Percentiles rank a stretch among this genome's conserved stretches.
These are phyloP conservation scores for Penicillium bialowiezense DNA, from an alignment of 495 filamentous ascomycete species.

Conservation along the genomic window DNA sequence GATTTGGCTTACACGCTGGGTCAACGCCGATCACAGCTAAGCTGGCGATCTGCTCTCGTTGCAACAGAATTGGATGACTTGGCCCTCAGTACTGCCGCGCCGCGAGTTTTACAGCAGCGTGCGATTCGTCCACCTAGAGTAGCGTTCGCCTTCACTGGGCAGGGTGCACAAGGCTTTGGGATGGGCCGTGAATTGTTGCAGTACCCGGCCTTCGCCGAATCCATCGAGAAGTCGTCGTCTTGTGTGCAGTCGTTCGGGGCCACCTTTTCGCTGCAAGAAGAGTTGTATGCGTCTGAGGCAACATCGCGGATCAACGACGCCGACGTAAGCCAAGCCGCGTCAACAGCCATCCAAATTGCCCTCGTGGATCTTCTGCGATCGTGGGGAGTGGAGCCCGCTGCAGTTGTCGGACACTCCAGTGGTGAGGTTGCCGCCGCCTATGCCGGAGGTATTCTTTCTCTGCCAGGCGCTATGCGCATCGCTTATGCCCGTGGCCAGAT, in stretches of 20 bases:
- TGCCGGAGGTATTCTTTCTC: constrained; percentile 23
- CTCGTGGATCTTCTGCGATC: constrained; percentile 32
- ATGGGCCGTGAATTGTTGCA: constrained; percentile 32
- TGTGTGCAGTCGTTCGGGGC: constrained; percentile 17
- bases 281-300: constrained; percentile 4
- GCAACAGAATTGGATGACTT: too few species aligned
- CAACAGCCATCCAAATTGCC: constrained; percentile 36
- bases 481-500: constrained; percentile 36
- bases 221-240: constrained; percentile 14
- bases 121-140: not conserved
- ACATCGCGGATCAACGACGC: constrained; percentile 16
- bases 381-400: constrained; percentile 27
- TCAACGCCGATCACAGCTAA: constrained; percentile 8
- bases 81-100: too few species aligned
- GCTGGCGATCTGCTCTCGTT: constrained; percentile 3
- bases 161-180: constrained; percentile 40
- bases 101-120: too few species aligned
- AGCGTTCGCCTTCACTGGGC: constrained; percentile 35
- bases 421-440: constrained; percentile 44
- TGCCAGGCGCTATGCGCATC: constrained; percentile 26
- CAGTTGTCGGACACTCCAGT: constrained; percentile 36
- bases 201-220: constrained; percentile 21
- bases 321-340: constrained; percentile 30
- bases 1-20: constrained; percentile 29
- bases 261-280: constrained; percentile 17